Conservation (phyloP, 75 land plant species). For the Azolla pinnata region DNA sequence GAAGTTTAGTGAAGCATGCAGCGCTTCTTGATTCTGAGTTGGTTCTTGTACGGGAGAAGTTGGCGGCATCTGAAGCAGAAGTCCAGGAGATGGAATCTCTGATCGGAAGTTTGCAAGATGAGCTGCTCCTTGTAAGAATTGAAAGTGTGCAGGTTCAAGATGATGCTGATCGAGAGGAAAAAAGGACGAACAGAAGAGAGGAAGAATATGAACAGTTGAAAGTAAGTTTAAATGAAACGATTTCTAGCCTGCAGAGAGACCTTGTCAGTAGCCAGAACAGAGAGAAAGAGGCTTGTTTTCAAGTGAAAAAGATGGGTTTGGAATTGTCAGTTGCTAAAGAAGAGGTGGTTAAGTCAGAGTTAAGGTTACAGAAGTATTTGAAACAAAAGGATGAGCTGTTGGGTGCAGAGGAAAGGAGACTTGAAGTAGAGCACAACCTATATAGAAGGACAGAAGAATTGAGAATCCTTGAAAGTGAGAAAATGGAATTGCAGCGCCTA, state of each 20-base stretch:
- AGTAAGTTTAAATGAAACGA: constrained; percentile 10
- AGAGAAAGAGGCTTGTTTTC: constrained; percentile 10
- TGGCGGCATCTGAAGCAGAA: constrained; percentile 5
- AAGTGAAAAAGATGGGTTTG: constrained; percentile 13
- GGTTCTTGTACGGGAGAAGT: neutral
- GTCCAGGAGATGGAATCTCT: constrained; percentile 2
- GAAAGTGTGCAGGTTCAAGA: constrained; percentile 11
- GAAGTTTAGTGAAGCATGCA: neutral
- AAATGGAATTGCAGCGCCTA: neutral
- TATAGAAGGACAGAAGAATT: constrained; percentile 2
- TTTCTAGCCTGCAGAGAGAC: constrained; percentile 12
- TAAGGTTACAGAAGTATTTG: constrained; percentile 17
- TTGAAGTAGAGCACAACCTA: constrained; percentile 8
- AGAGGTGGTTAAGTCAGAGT: constrained; percentile 29
- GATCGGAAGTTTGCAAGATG: neutral
- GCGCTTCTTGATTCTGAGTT: constrained; percentile 9
- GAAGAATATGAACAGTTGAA: constrained; percentile 14
- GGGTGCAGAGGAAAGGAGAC: constrained; percentile 16
- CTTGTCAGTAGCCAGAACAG: constrained; percentile 6
- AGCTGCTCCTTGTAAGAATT: constrained; percentile 4
- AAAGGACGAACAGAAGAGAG: constrained; percentile 16
- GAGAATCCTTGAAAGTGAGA: constrained; percentile 3
- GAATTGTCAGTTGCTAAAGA: constrained; percentile 26
- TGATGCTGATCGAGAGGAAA: constrained; percentile 8
- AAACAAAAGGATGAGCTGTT: constrained; percentile 20